These are phyloP conservation scores for Bacterosira constricta DNA, from an alignment of 108 stramenopile genomes.

Conservation along the genomic window DNA sequence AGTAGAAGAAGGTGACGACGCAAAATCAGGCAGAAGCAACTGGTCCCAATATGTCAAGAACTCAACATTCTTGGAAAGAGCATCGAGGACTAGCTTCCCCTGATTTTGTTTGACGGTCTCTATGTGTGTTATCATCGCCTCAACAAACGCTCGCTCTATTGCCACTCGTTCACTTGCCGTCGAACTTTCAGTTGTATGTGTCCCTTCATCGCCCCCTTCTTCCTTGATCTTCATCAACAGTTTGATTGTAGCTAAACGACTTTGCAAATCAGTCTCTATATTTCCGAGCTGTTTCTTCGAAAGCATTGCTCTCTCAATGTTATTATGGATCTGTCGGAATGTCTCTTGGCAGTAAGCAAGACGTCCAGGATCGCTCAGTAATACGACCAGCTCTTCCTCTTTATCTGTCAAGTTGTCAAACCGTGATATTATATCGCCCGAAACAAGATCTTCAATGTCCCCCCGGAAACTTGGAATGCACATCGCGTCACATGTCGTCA, in stretches of 20 bases:
- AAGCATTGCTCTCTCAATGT: too few relatives aligned
- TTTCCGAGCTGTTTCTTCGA: not conserved
- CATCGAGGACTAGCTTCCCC: not conserved
- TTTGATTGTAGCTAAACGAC: not conserved
- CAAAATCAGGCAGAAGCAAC: too few relatives aligned
- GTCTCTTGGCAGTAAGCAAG: not conserved
- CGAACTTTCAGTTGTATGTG: constrained; percentile 15
- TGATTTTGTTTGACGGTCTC: not conserved
- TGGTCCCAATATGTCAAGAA: constrained; percentile 9
- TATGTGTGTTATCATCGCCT: constrained; percentile 9
- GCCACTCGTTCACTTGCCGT: constrained; percentile 6
- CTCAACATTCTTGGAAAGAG: not conserved
- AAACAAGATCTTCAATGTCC: not conserved
- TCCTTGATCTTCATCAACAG: not conserved
- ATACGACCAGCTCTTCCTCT: not conserved
- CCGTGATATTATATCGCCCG: not conserved
- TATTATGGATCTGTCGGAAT: too few relatives aligned
- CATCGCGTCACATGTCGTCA: not conserved
- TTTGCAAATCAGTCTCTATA: constrained; percentile 1
- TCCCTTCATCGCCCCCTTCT: constrained; percentile 7
- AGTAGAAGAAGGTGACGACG: too few relatives aligned
- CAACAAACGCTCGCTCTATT: constrained; percentile 10
- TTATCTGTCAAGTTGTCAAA: constrained; percentile 2
- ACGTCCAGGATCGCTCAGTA: not conserved
- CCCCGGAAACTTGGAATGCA: constrained; percentile 3